Percentiles rank a stretch among this genome's conserved stretches.
These are phyloP conservation scores for Flaveria trinervia DNA, from an alignment of 129 eudicot species.

Conservation along the genomic window DNA sequence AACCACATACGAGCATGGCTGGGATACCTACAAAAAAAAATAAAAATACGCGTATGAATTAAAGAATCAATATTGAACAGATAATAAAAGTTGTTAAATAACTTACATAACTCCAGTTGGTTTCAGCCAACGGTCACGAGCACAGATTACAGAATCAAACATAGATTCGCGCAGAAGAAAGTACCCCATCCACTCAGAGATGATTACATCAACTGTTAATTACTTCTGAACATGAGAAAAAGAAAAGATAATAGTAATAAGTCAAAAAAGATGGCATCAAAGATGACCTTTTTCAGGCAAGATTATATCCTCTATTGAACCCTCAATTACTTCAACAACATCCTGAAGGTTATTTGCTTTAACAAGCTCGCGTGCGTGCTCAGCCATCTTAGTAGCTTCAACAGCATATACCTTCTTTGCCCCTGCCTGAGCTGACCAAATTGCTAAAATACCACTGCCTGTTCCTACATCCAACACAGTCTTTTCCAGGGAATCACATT, in stretches of 20 bases:
- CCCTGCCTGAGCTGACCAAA: constrained; percentile 98
- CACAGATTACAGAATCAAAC: constrained; percentile 94
- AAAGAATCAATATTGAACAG: background rate
- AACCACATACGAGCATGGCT: constrained; percentile 99
- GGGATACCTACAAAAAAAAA: constrained; percentile 68
- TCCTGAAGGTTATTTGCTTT: constrained; percentile 66
- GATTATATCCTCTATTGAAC: constrained; percentile 79
- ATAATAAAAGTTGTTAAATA: background rate
- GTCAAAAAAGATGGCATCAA: background rate
- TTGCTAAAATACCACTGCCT: constrained; percentile 94
- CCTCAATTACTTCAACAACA: constrained; percentile 90
- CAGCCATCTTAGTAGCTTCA: constrained; percentile 97
- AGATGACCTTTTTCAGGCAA: constrained; percentile 81
- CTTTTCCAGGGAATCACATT: constrained; percentile 49
- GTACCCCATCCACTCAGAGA: constrained; percentile 99
- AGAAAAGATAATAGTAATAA: background rate
- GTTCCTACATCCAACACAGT: constrained; percentile 97
- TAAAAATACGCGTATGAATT: too few relatives aligned
- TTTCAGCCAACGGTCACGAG: constrained; percentile 97
- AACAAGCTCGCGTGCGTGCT: constrained; percentile 80
- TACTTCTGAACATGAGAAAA: background rate
- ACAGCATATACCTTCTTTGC: constrained; percentile 96
- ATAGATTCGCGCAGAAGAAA: constrained; percentile 99
- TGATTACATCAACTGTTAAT: constrained; percentile 87
- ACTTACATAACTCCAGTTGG: constrained; percentile 94